Percentiles rank a stretch among this genome's conserved stretches.
These are phyloP conservation scores for Dictyophora rubrovolvata DNA, from an alignment of 768 basidiomycete genomes.

Conservation along the genomic window DNA sequence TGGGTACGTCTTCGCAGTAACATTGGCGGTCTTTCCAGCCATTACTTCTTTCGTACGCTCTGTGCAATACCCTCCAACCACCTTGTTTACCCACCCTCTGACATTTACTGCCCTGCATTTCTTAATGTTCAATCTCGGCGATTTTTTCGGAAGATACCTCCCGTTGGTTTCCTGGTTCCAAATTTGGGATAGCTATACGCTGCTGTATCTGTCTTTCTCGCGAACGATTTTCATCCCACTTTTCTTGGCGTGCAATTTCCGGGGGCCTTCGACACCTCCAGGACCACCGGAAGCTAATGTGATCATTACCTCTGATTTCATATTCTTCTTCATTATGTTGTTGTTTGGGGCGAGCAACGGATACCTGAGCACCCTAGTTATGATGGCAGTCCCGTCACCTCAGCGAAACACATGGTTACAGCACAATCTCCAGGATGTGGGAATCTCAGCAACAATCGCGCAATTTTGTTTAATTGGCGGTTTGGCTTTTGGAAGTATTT, in stretches of 20 bases:
- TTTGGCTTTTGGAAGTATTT: constrained; percentile 61
- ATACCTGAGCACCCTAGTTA: constrained; percentile 63
- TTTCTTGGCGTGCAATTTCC: constrained; percentile 83
- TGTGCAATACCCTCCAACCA: constrained; percentile 36
- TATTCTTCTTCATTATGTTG: constrained; percentile 67
- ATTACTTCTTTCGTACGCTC: constrained; percentile 71
- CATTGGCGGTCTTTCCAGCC: constrained; percentile 78
- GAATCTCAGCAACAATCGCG: constrained; percentile 73
- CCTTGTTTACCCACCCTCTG: constrained; percentile 53
- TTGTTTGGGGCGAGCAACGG: constrained; percentile 75
- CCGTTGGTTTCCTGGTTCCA: constrained; percentile 57
- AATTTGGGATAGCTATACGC: constrained; percentile 57
- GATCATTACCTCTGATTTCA: constrained; percentile 63
- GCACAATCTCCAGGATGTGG: constrained; percentile 66
- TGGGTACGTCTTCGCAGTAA: constrained; percentile 67
- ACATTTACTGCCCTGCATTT: constrained; percentile 75
- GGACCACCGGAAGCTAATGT: constrained; percentile 16
- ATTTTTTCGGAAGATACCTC: constrained; percentile 57
- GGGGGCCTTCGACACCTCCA: constrained; percentile 26
- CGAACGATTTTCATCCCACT: constrained; percentile 79
- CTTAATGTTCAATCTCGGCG: constrained; percentile 63
- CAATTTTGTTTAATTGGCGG: constrained; percentile 74
- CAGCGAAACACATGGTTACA: constrained; percentile 67
- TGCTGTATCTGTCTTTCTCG: constrained; percentile 52
- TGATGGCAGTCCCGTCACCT: constrained; percentile 77